These are phyloP conservation scores for Zizania latifolia DNA, from an alignment of 176 grass and related monocot genomes.

Conservation along the genomic window DNA sequence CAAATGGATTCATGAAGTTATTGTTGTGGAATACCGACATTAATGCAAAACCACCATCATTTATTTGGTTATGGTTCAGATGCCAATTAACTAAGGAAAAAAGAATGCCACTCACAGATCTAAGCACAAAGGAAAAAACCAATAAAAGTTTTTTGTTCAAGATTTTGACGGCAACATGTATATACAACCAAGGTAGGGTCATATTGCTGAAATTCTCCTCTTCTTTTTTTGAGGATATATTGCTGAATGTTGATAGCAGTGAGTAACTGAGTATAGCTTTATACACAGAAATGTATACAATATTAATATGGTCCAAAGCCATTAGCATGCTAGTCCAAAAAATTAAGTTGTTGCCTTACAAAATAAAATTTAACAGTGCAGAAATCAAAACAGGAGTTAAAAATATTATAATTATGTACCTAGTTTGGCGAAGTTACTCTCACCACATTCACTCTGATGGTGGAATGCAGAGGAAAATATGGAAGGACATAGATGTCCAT, in stretches of 20 bases:
- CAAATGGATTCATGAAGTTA: neutral
- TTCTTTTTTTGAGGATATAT: neutral
- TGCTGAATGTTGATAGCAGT: neutral
- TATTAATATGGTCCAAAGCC: neutral
- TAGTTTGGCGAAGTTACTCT: conserved; percentile 28
- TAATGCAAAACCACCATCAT: neutral
- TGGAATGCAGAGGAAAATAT: conserved; percentile 78
- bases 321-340: neutral
- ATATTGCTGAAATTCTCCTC: neutral
- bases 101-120: neutral
- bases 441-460: conserved; percentile 45
- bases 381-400: neutral
- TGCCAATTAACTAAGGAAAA: neutral
- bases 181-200: neutral
- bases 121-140: neutral
- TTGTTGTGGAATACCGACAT: neutral
- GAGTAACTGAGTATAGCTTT: neutral
- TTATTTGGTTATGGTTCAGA: neutral
- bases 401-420: conserved; percentile 29
- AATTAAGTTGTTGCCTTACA: neutral
- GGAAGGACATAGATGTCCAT: conserved; percentile 19
- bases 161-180: neutral
- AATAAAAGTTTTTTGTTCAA: neutral
- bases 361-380: neutral
- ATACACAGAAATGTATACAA: neutral